These are phyloP conservation scores for Phytophthora citrophthora DNA, from an alignment of 352 stramenopile species.

Conservation along the genomic window DNA sequence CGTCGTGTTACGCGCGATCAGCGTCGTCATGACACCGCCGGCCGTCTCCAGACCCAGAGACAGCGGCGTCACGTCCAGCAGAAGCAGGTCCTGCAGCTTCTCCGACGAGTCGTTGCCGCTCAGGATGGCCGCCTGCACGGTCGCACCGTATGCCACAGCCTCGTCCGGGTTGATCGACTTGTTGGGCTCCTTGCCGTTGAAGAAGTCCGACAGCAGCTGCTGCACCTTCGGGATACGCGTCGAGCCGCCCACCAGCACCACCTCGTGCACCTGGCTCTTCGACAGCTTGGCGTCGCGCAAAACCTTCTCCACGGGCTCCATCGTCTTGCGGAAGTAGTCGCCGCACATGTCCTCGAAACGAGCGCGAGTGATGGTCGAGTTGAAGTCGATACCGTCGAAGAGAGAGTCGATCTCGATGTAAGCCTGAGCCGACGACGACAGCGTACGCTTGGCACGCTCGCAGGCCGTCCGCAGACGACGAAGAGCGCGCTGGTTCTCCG, in stretches of 20 bases:
- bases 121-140: slow-evolving; percentile 71
- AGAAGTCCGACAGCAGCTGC: slow-evolving; percentile 66
- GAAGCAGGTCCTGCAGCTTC: slow-evolving; percentile 87
- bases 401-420: slow-evolving; percentile 96
- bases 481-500: too few species aligned
- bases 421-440: slow-evolving; percentile 92
- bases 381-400: slow-evolving; percentile 94
- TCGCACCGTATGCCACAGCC: slow-evolving; percentile 82
- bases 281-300: slow-evolving; percentile 90
- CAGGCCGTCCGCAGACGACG: too few species aligned
- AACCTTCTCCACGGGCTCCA: slow-evolving; percentile 90
- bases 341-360: slow-evolving; percentile 92
- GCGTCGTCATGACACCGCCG: slow-evolving; percentile 88
- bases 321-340: slow-evolving; percentile 93
- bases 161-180: slow-evolving; percentile 87
- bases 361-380: slow-evolving; percentile 91
- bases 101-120: slow-evolving; percentile 75
- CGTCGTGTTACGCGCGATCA: slow-evolving; percentile 90
- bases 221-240: slow-evolving; percentile 81
- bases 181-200: slow-evolving; percentile 76
- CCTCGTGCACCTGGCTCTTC: slow-evolving; percentile 85
- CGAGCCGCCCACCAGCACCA: slow-evolving; percentile 83
- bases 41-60: slow-evolving; percentile 89
- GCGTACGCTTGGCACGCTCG: slow-evolving; percentile 94
- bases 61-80: slow-evolving; percentile 90